Base-by-base conservation (phyloP, 805 yeast genomes). In the Blastobotrys muscicola region DNA sequence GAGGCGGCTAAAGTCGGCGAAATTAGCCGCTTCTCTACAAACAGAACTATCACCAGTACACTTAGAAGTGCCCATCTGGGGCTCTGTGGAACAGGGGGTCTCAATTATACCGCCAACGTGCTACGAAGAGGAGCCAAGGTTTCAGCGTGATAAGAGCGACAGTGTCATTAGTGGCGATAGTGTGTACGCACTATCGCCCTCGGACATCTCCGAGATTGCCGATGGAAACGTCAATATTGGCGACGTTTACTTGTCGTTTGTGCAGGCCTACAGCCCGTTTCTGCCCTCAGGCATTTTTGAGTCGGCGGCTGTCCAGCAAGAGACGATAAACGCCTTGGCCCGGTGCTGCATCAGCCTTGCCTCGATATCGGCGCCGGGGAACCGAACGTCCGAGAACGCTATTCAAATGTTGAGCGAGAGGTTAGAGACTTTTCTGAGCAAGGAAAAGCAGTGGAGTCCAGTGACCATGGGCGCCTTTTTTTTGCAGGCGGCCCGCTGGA, bases 251-350 rank as follows among this genome's bases (percentile, higher is more conserved):
- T 11, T 23, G 12, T 31, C 33, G 14, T 41, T 35, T 26, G 41
- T 45, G n/a, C 37, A 45, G 36, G 48, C 48, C 10, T 39, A 36
- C 14, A 42, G 46, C 4, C 50, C 50, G 4, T 46, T 43, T 12
- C 29, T 40, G 16, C 33, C 47, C 8, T 13, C 33, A 3, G 36
- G 5, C 12, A 14, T 13, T 4, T 34, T 14, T 34, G 29, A 39
- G 29, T 31, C 20, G 14, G 36, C 16, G 11, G 23, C 33, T 15
- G 42, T 14, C 13, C 26, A 32, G 14, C 29, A 31, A 4, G 26
- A 14, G 30, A 26, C 10, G 4, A 11, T 36, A 3, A 12, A 14
- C 13, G 34, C 29, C 12, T 35, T 46, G 15, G 36, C 44, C 3
- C 35, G 43, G n/a, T 39, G 44, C 35, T 46, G 49, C 29, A 36